Conservation (phyloP, 805 yeast genomes). For the Candida xiaguanensis region DNA sequence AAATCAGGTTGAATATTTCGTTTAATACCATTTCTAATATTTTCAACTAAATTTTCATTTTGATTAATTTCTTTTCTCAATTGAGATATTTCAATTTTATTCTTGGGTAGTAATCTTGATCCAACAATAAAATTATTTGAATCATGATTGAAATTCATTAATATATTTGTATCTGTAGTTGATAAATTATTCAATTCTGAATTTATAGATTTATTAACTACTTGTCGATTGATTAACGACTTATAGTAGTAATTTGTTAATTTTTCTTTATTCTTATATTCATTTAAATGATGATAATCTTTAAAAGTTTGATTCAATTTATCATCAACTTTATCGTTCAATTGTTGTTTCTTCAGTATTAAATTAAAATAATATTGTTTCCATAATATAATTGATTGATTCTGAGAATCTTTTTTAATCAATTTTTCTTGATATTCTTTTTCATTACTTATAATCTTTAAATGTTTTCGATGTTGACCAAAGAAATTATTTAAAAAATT, state of each 20-base stretch:
- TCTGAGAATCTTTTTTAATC: constrained; percentile 16
- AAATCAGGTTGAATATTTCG: not conserved
- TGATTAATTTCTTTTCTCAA: constrained; percentile 16
- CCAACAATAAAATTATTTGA: constrained; percentile 20
- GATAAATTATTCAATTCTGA: constrained; percentile 3
- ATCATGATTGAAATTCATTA: constrained; percentile 11
- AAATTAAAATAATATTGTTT: constrained; percentile 26
- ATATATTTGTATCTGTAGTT: not conserved
- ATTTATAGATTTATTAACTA: constrained; percentile 11
- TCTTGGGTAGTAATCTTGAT: constrained; percentile 20
- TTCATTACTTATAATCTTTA: constrained; percentile 24
- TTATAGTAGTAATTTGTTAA: constrained; percentile 24
- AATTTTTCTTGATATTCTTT: constrained; percentile 26
- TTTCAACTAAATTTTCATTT: constrained; percentile 1
- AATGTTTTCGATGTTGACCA: constrained; percentile 16
- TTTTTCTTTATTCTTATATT: constrained; percentile 11
- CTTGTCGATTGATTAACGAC: constrained; percentile 20
- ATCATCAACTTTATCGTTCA: constrained; percentile 22
- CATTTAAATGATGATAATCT: constrained; percentile 24
- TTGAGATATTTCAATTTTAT: constrained; percentile 30
- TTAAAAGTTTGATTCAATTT: constrained; percentile 26
- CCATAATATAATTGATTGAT: constrained; percentile 31
- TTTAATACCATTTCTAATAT: constrained; percentile 1
- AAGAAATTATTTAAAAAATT: constrained; percentile 11
- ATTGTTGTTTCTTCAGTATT: constrained; percentile 19